Percentiles rank a stretch among this genome's conserved stretches.
These are phyloP conservation scores for Casuarina glauca DNA, from an alignment of 306 rosid genomes.

Conservation along the genomic window DNA sequence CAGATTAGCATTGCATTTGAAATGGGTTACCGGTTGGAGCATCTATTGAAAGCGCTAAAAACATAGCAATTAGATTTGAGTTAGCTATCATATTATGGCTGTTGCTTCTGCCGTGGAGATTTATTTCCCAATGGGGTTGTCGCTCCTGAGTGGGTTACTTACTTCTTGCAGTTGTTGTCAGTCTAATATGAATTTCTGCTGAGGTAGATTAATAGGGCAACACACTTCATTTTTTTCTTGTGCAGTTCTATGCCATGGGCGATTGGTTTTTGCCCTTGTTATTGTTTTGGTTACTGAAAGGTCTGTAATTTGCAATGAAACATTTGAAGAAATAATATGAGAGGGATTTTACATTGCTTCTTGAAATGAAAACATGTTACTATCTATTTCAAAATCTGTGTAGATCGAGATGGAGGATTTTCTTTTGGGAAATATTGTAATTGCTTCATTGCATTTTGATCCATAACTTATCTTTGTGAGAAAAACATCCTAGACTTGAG, in stretches of 20 bases:
- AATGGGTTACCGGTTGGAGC: neutral
- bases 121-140: neutral
- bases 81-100: neutral
- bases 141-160: neutral
- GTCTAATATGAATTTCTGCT: neutral
- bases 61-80: neutral
- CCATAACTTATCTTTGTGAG: neutral
- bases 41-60: neutral
- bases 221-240: neutral
- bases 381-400: neutral
- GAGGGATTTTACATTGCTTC: neutral
- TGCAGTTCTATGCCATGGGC: neutral
- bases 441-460: neutral
- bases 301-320: neutral
- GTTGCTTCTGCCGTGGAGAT: neutral
- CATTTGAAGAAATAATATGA: neutral
- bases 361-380: neutral
- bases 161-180: neutral
- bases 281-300: neutral
- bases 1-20: neutral
- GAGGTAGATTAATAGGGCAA: neutral
- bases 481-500: neutral
- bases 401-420: neutral
- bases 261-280: neutral
- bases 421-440: neutral